phyloP scores from a whole-genome alignment of 257 asterid species.

The Solanum corneliomulleri region DNA sequence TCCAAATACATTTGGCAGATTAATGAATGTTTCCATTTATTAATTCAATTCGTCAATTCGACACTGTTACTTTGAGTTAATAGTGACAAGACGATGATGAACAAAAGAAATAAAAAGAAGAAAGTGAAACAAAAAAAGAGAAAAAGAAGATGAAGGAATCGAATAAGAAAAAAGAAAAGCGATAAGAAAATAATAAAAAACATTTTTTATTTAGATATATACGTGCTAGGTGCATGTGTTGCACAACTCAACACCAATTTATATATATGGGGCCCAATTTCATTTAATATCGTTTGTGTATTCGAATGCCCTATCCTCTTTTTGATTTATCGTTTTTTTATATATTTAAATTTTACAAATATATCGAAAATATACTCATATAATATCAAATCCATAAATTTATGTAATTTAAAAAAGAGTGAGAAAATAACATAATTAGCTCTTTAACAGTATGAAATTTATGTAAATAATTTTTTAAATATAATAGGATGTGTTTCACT shows the following conservation, averaged over 20 bases:
- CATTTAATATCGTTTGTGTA: neutral
- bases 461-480: no score
- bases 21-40: neutral
- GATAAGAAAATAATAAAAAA: neutral
- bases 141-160: neutral
- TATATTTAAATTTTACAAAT: no score
- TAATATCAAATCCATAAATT: no score
- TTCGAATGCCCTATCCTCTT: accelerated
- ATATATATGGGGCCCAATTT: neutral
- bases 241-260: neutral
- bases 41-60: neutral
- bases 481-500: neutral
- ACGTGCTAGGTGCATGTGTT: neutral
- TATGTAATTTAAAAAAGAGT: neutral
- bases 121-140: neutral
- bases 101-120: neutral
- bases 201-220: neutral
- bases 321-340: no score
- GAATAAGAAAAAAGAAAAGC: neutral
- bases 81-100: neutral
- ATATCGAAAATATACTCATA: accelerated
- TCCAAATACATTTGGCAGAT: neutral
- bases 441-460: no score
- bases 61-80: neutral
- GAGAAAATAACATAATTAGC: no score